phyloP scores from a whole-genome alignment of 352 stramenopile species.

The Phytophthora lateralis region DNA sequence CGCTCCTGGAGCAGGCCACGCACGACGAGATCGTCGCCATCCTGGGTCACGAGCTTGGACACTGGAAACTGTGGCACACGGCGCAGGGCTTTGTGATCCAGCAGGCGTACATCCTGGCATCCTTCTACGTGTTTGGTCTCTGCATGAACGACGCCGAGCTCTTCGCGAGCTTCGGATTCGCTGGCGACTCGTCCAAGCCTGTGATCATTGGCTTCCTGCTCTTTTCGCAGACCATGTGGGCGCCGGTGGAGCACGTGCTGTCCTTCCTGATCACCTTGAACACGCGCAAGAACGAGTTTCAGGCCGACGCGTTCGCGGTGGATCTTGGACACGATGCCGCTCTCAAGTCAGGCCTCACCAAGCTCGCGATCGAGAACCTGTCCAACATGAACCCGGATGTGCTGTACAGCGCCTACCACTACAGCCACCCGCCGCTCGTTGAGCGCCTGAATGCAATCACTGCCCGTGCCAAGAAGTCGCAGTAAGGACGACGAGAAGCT shows the following conservation, averaged over 20 bases:
- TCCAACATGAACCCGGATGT: conserved; percentile 96
- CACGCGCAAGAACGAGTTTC: conserved; percentile 83
- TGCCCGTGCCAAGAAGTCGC: conserved; percentile 58
- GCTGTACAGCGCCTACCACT: conserved; percentile 97
- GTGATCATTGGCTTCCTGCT: conserved; percentile 86
- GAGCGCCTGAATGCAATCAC: conserved; percentile 95
- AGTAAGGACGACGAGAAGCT: conserved; percentile 31
- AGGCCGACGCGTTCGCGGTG: conserved; percentile 95
- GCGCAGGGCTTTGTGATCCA: conserved; percentile 94
- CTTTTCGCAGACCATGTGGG: conserved; percentile 85
- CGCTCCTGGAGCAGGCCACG: conserved; percentile 93
- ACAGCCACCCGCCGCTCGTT: conserved; percentile 96
- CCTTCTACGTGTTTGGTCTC: conserved; percentile 81
- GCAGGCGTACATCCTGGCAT: conserved; percentile 84
- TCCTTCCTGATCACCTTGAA: conserved; percentile 80
- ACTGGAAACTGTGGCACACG: conserved; percentile 97
- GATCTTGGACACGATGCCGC: conserved; percentile 89
- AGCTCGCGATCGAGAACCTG: conserved; percentile 98
- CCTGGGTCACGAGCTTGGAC: conserved; percentile 95
- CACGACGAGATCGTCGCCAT: conserved; percentile 96
- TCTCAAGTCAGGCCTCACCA: conserved; percentile 95
- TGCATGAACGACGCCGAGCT: conserved; percentile 83
- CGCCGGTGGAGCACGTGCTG: conserved; percentile 76
- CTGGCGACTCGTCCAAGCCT: conserved; percentile 40
- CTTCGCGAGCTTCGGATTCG: conserved; percentile 85